Evolutionary conservation across 495 filamentous ascomycete species (phyloP), one percentile per base, ranked within the genome.

Genomic region (Bathelium albidoporum): DNA sequence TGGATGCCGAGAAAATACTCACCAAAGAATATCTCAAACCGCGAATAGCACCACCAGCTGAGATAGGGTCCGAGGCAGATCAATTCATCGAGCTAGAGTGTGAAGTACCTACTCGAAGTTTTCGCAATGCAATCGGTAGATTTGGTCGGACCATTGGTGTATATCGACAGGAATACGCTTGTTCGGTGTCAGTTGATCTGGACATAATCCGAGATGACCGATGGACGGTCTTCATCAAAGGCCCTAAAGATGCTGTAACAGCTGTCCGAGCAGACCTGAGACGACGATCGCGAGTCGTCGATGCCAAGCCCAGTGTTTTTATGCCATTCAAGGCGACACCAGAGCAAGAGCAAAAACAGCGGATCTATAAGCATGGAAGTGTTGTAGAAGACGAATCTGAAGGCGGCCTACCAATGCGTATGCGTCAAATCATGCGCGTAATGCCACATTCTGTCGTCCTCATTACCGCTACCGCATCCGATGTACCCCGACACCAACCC

Each of bases 391-490:
- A n/a, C n/a, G n/a, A 55, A 16, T 9, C 49, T 55, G 9, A n/a
- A 9, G 9, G 22, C 5, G 9, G 9, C 20, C 22, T 55, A 11
- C 24, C 63, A 29, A 24, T 43, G 2, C 71, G 74, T 22, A 75
- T 89, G 66, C 86, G 84, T 36, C 72, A 77, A 22, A 71, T 88
- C 34, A 89, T 91, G 85, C 87, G 89, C 60, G 78, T 77, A 45
- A 78, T 91, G 22, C 81, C 87, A 1, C 84, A 89, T 74, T 81
- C 88, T 14, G 88, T 90, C 63, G 88, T 88, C 53, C 83, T 91
- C 71, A 82, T 89, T 68, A 91, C 87, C 34, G 55, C 65, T 12
- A 20, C 64, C 60, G 18, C 36, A 18, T n/a, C 28, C 32, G 20
- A 34, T 10, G 36, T 20, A 2, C 20, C 44, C 20, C 5, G 20